Base-by-base conservation (phyloP, 768 basidiomycete genomes). In the Lactarius sp. region DNA sequence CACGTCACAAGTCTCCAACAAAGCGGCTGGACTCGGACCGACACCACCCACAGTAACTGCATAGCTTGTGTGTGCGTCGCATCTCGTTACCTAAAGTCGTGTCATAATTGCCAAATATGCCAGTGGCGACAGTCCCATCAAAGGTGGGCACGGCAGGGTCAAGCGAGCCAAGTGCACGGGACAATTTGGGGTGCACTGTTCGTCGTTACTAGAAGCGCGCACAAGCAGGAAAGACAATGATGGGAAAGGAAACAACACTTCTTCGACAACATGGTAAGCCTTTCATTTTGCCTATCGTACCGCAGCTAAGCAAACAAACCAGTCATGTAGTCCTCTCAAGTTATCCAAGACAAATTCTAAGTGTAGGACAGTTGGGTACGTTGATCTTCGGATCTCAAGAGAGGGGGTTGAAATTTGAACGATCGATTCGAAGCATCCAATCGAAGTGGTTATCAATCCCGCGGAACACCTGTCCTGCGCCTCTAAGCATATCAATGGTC, bases 261-360 rank as follows among this genome's bases (percentile, higher is more conserved):
- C 62, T 59, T 62, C 13, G 16, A 62, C 37, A 57, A 34, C 33
- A n/a, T 46, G 6, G 57, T 59, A 44, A 61, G 54, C 27, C 18
- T 20, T 31, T 64, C 37, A 34, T 59, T 53, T 53, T 36, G 3
- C 8, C 34, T 20, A 49, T 52, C 16, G 7, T 33, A 62, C 36
- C 14, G 20, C 46, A 8, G 36, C 10, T 44, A 20, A 36, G 22
- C 16, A 59, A 59, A 49, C 14, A 18, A 55, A 42, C 34, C 31
- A 53, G 39, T 59, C 52, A 36, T 44, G 16, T 44, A 18, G 51
- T 49, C 8, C 16, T 49, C 16, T 37, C 44, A 58, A 27, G 10
- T 13, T 36, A 20, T 37, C 20, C 49, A 53, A 13, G 52, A 52
- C 18, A 59, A 39, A 57, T 41, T 60, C n/a, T 52, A 20, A 22